Conservation (phyloP, 164 flowering plant species). For the Dillenia turbinata region DNA sequence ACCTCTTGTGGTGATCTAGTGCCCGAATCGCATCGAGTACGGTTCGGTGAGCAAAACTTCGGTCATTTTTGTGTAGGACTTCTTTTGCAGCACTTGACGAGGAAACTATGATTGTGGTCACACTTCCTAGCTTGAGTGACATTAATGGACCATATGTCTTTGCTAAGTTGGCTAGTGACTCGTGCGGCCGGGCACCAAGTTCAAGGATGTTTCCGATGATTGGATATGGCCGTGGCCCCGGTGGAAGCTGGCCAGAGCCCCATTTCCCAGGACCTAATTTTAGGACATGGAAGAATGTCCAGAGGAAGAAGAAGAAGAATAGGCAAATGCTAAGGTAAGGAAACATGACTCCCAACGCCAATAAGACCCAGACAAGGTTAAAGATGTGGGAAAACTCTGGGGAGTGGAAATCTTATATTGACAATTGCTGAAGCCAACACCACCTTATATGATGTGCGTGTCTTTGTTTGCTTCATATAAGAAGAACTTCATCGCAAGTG, state of each 20-base stretch:
- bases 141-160: constrained; percentile 28
- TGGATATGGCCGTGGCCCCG: constrained; percentile 31
- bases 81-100: constrained; percentile 23
- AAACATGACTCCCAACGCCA: too few species aligned
- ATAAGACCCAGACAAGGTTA: too few species aligned
- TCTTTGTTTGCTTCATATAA: too few species aligned
- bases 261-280: too few species aligned
- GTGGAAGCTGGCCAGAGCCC: constrained; percentile 17
- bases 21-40: constrained; percentile 10
- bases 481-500: too few species aligned
- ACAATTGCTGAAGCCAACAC: too few species aligned
- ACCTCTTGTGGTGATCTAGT: constrained; percentile 4
- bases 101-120: constrained; percentile 24
- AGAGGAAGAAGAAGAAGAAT: too few species aligned
- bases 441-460: too few species aligned
- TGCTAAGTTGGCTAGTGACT: constrained; percentile 27
- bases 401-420: too few species aligned
- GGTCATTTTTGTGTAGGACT: constrained; percentile 23
- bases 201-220: constrained; percentile 29
- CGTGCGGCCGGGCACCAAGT: constrained; percentile 28
- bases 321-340: too few species aligned
- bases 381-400: too few species aligned
- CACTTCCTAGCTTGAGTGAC: constrained; percentile 20
- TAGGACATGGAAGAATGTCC: too few species aligned
- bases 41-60: constrained; percentile 9